Percentiles rank a stretch among this genome's conserved stretches.
Evolutionary conservation across 805 yeast species (phyloP).

Genomic region (Yamadazyma paraphyllophila): DNA sequence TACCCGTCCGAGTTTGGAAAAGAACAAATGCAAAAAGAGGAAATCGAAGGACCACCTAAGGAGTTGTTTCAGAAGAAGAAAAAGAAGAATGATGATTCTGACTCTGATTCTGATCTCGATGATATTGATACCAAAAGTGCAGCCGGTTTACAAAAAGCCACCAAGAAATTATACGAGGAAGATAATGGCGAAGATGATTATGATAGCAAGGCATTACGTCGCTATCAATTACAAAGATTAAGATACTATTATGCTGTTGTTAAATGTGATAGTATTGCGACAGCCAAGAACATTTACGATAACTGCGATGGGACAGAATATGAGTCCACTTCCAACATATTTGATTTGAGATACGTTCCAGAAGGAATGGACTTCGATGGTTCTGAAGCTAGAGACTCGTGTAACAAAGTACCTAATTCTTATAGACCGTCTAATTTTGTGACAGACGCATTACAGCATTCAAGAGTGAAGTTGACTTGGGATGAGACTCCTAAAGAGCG

Average conservation of each 20-base stretch:
- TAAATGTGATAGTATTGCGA: constrained; percentile 66
- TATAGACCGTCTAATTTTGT: constrained; percentile 82
- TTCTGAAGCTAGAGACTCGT: constrained; percentile 69
- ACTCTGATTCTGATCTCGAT: constrained; percentile 29
- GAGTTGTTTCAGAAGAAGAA: constrained; percentile 64
- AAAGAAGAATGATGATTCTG: constrained; percentile 31
- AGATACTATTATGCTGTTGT: constrained; percentile 93
- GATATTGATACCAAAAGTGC: constrained; percentile 48
- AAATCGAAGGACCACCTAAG: constrained; percentile 86
- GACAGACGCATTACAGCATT: constrained; percentile 94
- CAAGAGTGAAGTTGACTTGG: constrained; percentile 96
- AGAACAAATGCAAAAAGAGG: constrained; percentile 86
- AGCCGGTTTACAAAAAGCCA: constrained; percentile 53
- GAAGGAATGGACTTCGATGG: constrained; percentile 84
- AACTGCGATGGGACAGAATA: constrained; percentile 94
- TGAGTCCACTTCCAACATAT: constrained; percentile 91
- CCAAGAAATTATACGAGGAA: constrained; percentile 73
- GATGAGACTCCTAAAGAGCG: constrained; percentile 97
- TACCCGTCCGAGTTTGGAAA: constrained; percentile 93
- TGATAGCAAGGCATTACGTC: constrained; percentile 78
- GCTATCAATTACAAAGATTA: constrained; percentile 88
- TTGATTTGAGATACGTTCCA: constrained; percentile 90
- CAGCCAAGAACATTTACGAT: constrained; percentile 75
- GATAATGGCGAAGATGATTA: constrained; percentile 82
- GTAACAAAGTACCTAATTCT: constrained; percentile 67